phyloP scores from a whole-genome alignment of 352 stramenopile species.

The Saprolegnia diclina region DNA sequence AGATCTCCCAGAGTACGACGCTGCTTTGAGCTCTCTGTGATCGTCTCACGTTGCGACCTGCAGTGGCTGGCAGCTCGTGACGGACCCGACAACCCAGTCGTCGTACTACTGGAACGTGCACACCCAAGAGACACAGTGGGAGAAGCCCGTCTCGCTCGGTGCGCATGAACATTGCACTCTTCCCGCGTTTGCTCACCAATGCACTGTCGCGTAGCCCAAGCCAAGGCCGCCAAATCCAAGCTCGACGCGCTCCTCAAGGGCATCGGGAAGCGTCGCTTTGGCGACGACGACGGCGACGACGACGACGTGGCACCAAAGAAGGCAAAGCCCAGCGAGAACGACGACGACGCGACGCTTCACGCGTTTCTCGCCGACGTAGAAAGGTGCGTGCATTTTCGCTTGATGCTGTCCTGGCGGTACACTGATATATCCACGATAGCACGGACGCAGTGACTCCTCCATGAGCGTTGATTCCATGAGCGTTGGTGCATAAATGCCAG shows the following conservation, averaged over 20 bases:
- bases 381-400: not conserved
- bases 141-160: slow-evolving; percentile 54
- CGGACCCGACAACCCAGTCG: slow-evolving; percentile 45
- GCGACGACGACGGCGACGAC: slow-evolving; percentile 4
- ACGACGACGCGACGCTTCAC: not conserved
- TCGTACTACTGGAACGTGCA: slow-evolving; percentile 71
- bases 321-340: not conserved
- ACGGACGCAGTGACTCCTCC: no score
- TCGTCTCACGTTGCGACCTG: not conserved
- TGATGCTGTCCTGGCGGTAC: no score
- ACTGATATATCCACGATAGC: no score
- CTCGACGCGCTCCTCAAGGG: slow-evolving; percentile 49
- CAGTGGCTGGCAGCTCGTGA: slow-evolving; percentile 61
- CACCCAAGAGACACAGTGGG: slow-evolving; percentile 76
- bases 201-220: slow-evolving; percentile 35
- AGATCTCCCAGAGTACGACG: slow-evolving; percentile 28
- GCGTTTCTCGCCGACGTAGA: slow-evolving; percentile 4
- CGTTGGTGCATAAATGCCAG: no score
- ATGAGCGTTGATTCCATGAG: no score
- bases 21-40: not conserved
- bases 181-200: not conserved
- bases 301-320: not conserved
- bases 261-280: not conserved
- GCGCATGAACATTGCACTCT: not conserved
- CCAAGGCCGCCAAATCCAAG: slow-evolving; percentile 52